Conservation (phyloP, 257 asterid species). For the Ophiorrhiza pumila region DNA sequence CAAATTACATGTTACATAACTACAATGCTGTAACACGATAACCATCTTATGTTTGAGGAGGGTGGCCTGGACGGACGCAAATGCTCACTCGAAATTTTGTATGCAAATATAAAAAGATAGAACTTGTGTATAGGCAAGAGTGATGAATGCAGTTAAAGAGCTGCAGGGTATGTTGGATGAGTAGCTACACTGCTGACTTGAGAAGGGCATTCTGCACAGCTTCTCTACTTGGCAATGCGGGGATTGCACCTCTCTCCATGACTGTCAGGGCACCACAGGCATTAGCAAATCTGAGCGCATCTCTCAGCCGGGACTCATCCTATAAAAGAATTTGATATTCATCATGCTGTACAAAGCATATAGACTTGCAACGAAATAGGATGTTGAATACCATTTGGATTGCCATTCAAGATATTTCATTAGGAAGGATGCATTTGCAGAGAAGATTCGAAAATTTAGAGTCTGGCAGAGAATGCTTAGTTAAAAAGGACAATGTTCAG, state of each 20-base stretch:
- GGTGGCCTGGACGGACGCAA: neutral
- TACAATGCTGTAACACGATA: neutral
- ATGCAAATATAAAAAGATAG: neutral
- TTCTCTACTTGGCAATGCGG: constrained; percentile 80
- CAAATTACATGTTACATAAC: neutral
- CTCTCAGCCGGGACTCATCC: constrained; percentile 75
- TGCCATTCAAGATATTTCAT: neutral
- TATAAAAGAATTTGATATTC: constrained; percentile 22
- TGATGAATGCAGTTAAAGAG: neutral
- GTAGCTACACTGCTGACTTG: constrained; percentile 42
- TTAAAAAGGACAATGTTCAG: neutral
- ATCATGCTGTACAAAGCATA: neutral
- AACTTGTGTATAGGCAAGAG: no score
- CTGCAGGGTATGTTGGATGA: neutral
- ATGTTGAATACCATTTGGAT: neutral
- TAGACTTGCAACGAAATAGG: neutral
- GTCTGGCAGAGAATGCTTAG: neutral
- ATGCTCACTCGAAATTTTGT: neutral
- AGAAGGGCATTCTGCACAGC: constrained; percentile 59
- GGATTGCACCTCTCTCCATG: constrained; percentile 93
- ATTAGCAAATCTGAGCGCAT: constrained; percentile 81
- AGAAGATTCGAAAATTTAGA: neutral
- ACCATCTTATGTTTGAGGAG: neutral
- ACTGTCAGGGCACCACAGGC: constrained; percentile 95
- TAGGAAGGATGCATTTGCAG: neutral